Conservation (phyloP, 2,329 filamentous ascomycete species). For the Penicillium occitanis region DNA sequence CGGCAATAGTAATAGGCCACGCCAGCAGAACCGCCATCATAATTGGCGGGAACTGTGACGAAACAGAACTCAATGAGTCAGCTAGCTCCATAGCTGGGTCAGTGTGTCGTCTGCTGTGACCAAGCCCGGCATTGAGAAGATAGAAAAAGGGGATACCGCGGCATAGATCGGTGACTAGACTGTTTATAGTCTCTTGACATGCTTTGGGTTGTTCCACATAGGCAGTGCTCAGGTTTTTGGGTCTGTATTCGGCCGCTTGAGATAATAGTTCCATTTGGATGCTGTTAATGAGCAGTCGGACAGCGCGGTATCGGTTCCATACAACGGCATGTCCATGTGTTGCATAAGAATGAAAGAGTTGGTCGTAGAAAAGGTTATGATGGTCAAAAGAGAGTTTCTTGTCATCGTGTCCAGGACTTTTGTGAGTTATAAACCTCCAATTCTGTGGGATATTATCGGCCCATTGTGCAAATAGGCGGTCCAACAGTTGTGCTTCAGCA, state of each 20-base stretch:
- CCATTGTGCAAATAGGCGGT: background rate
- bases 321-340: slow-evolving; percentile 26
- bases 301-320: slow-evolving; percentile 27
- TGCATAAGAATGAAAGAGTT: background rate
- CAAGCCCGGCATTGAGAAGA: background rate
- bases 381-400: background rate
- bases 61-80: background rate
- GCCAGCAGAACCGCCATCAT: slow-evolving; percentile 21
- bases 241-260: background rate
- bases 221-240: background rate
- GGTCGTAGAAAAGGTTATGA: background rate
- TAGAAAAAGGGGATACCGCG: slow-evolving; percentile 11
- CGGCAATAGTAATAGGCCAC: slow-evolving; percentile 22
- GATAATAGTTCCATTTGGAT: slow-evolving; percentile 22
- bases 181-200: background rate
- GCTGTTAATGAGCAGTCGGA: slow-evolving; percentile 26
- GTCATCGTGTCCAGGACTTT: background rate
- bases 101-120: background rate
- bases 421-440: background rate
- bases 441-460: background rate
- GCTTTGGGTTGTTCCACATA: background rate
- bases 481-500: background rate
- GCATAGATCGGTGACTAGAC: slow-evolving; percentile 3
- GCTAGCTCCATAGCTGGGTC: background rate
- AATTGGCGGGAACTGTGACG: background rate